Percentiles rank a stretch among this genome's conserved stretches.
These are phyloP conservation scores for Coccomyxa sp. DNA, from an alignment of 139 green algal species.

Conservation along the genomic window DNA sequence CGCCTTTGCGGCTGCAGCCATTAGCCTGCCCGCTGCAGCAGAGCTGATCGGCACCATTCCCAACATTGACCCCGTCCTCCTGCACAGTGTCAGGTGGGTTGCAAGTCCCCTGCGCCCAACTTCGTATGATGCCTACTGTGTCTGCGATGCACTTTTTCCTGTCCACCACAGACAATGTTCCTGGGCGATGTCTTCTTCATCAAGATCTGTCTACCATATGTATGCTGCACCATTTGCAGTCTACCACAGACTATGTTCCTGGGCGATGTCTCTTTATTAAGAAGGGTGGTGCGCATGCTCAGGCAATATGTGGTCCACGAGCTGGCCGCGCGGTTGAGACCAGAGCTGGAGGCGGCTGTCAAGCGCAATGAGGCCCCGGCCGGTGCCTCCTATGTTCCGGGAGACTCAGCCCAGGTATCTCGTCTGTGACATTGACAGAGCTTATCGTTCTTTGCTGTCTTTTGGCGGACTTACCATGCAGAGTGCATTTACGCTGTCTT, in stretches of 20 bases:
- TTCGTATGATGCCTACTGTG: too few relatives aligned
- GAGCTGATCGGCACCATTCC: slow-evolving; percentile 77
- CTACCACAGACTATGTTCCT: background rate
- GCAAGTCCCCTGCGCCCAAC: too few relatives aligned
- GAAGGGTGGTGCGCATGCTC: background rate
- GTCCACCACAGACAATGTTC: background rate
- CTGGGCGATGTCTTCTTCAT: background rate
- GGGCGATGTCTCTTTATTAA: background rate
- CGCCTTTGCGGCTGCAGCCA: slow-evolving; percentile 60
- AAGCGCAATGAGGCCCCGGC: slow-evolving; percentile 57
- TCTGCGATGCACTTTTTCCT: background rate
- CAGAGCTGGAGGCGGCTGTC: slow-evolving; percentile 65
- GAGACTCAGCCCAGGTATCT: slow-evolving; percentile 20
- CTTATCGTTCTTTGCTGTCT: too few relatives aligned
- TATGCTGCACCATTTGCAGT: background rate
- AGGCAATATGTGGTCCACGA: slow-evolving; percentile 57
- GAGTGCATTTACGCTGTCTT: too few relatives aligned
- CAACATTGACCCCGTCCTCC: slow-evolving; percentile 63
- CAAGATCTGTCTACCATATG: too few relatives aligned
- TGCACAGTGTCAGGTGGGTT: slow-evolving; percentile 47
- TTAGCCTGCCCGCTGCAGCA: slow-evolving; percentile 54
- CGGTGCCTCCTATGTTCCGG: slow-evolving; percentile 47
- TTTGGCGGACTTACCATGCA: too few relatives aligned
- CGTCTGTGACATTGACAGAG: background rate
- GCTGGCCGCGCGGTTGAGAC: slow-evolving; percentile 64